phyloP scores from a whole-genome alignment of 768 basidiomycete species.

The Amanita pseudoporphyria region DNA sequence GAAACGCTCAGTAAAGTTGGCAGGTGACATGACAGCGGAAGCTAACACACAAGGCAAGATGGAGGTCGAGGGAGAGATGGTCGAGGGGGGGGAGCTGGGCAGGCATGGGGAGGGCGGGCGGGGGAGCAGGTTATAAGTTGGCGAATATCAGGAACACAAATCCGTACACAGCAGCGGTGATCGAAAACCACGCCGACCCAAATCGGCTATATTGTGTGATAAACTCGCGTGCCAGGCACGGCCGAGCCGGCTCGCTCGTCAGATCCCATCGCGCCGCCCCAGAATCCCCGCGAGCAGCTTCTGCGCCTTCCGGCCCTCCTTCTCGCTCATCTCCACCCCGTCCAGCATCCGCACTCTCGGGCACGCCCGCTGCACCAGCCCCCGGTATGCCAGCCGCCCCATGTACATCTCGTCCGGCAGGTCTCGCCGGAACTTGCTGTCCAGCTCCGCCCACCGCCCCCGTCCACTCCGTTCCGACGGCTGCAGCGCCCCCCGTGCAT shows the following conservation, averaged over 20 bases:
- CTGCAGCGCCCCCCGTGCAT: conserved; percentile 57
- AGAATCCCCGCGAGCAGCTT: conserved; percentile 51
- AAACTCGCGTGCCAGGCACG: conserved; percentile 8
- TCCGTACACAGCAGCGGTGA: conserved; percentile 9
- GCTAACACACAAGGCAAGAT: conserved; percentile 45
- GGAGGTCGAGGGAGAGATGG: conserved; percentile 49
- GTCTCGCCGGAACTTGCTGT: conserved; percentile 79
- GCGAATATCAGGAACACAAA: conserved; percentile 7
- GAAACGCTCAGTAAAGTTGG: conserved; percentile 12
- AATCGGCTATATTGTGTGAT: conserved; percentile 16
- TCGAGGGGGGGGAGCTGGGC: conserved; percentile 35
- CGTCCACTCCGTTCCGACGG: conserved; percentile 33
- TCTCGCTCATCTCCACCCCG: conserved; percentile 73
- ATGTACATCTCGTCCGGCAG: conserved; percentile 86
- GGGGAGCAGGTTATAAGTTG: conserved; percentile 12
- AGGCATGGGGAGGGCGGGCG: conserved; percentile 11
- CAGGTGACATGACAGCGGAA: conserved; percentile 21
- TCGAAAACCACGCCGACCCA: conserved; percentile 11
- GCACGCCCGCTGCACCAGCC: conserved; percentile 76
- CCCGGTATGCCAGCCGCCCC: conserved; percentile 83
- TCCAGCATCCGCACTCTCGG: conserved; percentile 63
- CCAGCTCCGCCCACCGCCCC: conserved; percentile 63
- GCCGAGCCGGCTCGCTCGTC: conserved; percentile 7
- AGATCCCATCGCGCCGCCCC: conserved; percentile 24
- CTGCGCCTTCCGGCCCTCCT: conserved; percentile 80